Evolutionary conservation across 768 basidiomycete genomes (phyloP).

Genomic region (Arthromyces matolae): DNA sequence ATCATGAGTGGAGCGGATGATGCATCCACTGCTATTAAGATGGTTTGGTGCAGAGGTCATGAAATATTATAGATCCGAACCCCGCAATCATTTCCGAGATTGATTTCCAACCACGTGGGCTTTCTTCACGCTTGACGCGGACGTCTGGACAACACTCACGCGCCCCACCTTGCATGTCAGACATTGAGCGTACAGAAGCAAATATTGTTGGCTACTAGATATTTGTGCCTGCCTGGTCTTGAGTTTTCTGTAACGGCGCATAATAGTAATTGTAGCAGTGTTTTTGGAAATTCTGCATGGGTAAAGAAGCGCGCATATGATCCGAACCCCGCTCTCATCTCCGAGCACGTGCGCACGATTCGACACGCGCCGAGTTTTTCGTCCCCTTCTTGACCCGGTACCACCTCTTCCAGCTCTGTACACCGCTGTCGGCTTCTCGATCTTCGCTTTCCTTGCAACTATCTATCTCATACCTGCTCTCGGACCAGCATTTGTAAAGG

Average conservation of each 20-base stretch:
- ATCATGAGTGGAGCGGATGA: slow-evolving; percentile 37
- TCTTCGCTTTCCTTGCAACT: slow-evolving; percentile 77
- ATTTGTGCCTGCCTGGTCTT: no score
- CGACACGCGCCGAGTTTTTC: slow-evolving; percentile 23
- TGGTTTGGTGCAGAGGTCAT: slow-evolving; percentile 21
- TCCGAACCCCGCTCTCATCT: slow-evolving; percentile 11
- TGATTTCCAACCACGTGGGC: no score
- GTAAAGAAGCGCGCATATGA: no score
- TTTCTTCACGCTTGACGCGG: no score
- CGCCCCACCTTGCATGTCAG: no score
- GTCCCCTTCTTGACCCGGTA: slow-evolving; percentile 66
- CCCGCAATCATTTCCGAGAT: no score
- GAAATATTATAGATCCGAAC: slow-evolving; percentile 2
- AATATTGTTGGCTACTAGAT: no score
- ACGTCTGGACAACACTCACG: no score
- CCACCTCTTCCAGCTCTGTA: slow-evolving; percentile 73
- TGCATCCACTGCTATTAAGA: slow-evolving; percentile 47
- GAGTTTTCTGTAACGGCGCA: no score
- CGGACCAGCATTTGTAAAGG: slow-evolving; percentile 73
- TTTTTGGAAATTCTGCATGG: no score
- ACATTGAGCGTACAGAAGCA: no score
- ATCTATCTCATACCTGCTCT: slow-evolving; percentile 80
- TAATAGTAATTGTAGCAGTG: no score
- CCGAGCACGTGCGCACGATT: slow-evolving; percentile 18
- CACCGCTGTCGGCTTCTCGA: slow-evolving; percentile 76